Evolutionary conservation across 768 basidiomycete genomes (phyloP).

Genomic region (Termitomyces sp.): DNA sequence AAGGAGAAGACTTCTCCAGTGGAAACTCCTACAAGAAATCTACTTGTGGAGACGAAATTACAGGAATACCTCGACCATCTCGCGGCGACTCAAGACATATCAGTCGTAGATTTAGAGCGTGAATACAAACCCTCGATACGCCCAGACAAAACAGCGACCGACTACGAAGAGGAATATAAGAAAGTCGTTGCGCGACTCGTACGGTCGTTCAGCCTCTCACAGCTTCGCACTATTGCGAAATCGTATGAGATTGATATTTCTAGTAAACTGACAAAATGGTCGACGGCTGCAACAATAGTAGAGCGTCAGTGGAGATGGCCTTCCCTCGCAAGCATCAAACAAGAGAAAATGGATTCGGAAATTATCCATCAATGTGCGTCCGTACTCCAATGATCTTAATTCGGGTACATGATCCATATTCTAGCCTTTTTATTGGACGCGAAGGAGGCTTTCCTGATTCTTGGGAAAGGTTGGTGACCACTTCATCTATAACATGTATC

Average conservation of each 20-base stretch:
- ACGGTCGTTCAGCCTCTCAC: conserved; percentile 60
- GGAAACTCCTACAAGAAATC: conserved; percentile 18
- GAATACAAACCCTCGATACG: conserved; percentile 43
- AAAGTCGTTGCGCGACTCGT: conserved; percentile 50
- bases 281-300: conserved; percentile 50
- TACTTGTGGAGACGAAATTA: conserved; percentile 43
- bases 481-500: background rate
- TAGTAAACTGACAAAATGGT: conserved; percentile 33
- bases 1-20: conserved; percentile 1
- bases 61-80: conserved; percentile 58
- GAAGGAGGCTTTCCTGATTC: conserved; percentile 62
- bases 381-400: background rate
- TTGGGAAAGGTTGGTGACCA: conserved; percentile 57
- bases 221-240: conserved; percentile 53
- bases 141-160: conserved; percentile 22
- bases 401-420: background rate
- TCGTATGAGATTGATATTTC: conserved; percentile 41
- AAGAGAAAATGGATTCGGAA: conserved; percentile 49
- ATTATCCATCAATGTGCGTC: conserved; percentile 44
- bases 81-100: conserved; percentile 42
- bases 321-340: conserved; percentile 49
- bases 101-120: conserved; percentile 60
- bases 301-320: conserved; percentile 72
- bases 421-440: conserved; percentile 57
- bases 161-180: conserved; percentile 54